These are phyloP conservation scores for Trichomonascaceae sp. DNA, from an alignment of 1,139 yeast species.

Conservation along the genomic window DNA sequence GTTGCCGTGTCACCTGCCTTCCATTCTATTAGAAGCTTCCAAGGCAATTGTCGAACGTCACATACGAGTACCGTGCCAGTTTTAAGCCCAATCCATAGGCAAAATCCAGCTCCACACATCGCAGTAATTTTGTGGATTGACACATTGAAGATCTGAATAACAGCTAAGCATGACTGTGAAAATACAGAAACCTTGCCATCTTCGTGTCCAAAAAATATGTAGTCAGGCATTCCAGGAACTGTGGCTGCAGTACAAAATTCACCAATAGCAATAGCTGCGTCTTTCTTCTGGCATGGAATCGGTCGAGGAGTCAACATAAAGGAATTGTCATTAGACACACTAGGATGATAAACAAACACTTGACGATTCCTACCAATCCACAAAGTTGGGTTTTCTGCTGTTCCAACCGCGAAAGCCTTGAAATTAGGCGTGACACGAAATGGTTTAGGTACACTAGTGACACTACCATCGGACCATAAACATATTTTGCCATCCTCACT, in stretches of 20 bases:
- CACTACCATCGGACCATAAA: conserved; percentile 29
- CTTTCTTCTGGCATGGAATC: conserved; percentile 14
- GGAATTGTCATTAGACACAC: conserved; percentile 16
- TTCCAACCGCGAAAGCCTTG: conserved; percentile 27
- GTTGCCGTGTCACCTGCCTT: conserved; percentile 34
- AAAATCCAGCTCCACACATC: conserved; percentile 29
- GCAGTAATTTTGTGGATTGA: conserved; percentile 32
- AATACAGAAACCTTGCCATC: conserved; percentile 37
- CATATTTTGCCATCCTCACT: conserved; percentile 38
- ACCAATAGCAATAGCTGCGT: conserved; percentile 20
- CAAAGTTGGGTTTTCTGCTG: conserved; percentile 24
- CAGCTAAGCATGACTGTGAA: conserved; percentile 23
- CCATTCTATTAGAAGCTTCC: conserved; percentile 37
- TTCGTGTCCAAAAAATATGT: conserved; percentile 38
- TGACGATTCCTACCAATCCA: conserved; percentile 35
- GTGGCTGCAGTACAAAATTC: conserved; percentile 32
- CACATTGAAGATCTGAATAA: conserved; percentile 31
- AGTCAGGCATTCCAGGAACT: conserved; percentile 25
- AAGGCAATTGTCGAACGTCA: conserved; percentile 30
- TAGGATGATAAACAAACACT: conserved; percentile 32
- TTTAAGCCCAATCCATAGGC: conserved; percentile 37
- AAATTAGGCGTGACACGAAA: conserved; percentile 30
- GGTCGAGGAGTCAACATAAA: conserved; percentile 28
- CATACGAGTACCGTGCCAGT: conserved; percentile 36
- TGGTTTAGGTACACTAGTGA: conserved; percentile 27